These are phyloP conservation scores for Waitea zeae DNA, from an alignment of 1,284 basidiomycete genomes.

Conservation along the genomic window DNA sequence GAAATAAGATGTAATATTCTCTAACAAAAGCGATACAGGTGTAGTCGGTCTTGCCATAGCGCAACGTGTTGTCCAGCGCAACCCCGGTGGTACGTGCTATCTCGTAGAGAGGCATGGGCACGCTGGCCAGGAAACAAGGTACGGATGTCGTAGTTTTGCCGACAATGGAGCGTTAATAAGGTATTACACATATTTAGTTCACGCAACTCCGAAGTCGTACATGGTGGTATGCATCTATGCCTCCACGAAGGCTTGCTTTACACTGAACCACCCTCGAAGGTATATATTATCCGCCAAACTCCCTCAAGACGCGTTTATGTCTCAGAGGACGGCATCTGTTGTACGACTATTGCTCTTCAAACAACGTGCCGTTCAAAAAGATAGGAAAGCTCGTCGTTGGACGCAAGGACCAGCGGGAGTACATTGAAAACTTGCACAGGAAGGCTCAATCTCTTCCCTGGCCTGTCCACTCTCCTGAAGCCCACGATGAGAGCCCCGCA, in stretches of 20 bases:
- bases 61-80: constrained; percentile 49
- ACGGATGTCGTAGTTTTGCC: constrained; percentile 7
- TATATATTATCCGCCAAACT: constrained; percentile 70
- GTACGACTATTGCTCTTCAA: constrained; percentile 58
- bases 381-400: constrained; percentile 86
- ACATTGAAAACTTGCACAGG: constrained; percentile 51
- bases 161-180: not conserved
- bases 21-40: constrained; percentile 26
- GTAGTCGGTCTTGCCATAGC: constrained; percentile 84
- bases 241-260: constrained; percentile 2
- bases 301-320: constrained; percentile 80
- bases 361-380: constrained; percentile 54
- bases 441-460: constrained; percentile 40
- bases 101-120: constrained; percentile 67
- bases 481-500: constrained; percentile 21
- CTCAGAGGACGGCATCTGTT: constrained; percentile 76
- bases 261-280: too few species aligned
- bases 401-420: constrained; percentile 39
- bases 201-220: constrained; percentile 92
- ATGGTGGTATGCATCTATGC: constrained; percentile 33
- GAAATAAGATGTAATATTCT: too few species aligned
- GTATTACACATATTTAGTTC: constrained; percentile 33
- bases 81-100: constrained; percentile 62
- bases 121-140: constrained; percentile 78
- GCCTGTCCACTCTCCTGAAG: constrained; percentile 30